A percentile compares a stretch with the other conserved stretches of the same genome.
phyloP scores from a whole-genome alignment of 1,284 basidiomycete genomes.

The Mycena citricolor region DNA sequence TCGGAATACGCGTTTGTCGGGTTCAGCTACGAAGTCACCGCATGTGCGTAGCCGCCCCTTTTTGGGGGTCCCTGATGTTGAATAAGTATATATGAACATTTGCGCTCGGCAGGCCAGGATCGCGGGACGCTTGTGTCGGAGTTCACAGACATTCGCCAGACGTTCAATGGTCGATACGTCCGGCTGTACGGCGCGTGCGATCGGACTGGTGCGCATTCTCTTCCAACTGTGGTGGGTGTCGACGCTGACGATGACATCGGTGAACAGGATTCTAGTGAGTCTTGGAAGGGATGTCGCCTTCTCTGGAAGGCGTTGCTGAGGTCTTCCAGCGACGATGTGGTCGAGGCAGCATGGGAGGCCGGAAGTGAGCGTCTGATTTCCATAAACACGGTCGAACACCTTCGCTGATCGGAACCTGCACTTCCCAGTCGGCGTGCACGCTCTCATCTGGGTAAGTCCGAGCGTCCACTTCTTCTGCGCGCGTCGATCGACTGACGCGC shows the following conservation, averaged over 20 bases:
- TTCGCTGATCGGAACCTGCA: too few species aligned
- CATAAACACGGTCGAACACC: background rate
- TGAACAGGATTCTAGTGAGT: conserved; percentile 60
- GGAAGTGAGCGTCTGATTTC: conserved; percentile 27
- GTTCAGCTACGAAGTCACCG: conserved; percentile 69
- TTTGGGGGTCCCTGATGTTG: background rate
- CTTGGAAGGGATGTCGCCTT: background rate
- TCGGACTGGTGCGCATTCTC: conserved; percentile 25
- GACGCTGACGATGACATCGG: background rate
- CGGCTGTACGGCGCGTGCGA: conserved; percentile 73
- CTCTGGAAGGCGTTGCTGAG: too few species aligned
- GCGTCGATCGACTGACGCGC: background rate
- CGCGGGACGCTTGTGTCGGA: conserved; percentile 49
- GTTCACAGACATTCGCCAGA: conserved; percentile 60
- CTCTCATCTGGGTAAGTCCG: conserved; percentile 65
- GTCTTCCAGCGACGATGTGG: conserved; percentile 55
- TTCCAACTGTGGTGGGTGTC: background rate
- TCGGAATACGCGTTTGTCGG: conserved; percentile 73
- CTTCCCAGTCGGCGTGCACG: conserved; percentile 60
- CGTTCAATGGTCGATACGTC: conserved; percentile 67
- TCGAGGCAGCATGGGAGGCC: conserved; percentile 71
- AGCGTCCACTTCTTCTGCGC: background rate
- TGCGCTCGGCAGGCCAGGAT: conserved; percentile 44
- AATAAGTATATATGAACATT: background rate
- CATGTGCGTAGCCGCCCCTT: conserved; percentile 40